These are phyloP conservation scores for Calonectria henricotiae DNA, from an alignment of 2,329 filamentous ascomycete genomes.

Conservation along the genomic window DNA sequence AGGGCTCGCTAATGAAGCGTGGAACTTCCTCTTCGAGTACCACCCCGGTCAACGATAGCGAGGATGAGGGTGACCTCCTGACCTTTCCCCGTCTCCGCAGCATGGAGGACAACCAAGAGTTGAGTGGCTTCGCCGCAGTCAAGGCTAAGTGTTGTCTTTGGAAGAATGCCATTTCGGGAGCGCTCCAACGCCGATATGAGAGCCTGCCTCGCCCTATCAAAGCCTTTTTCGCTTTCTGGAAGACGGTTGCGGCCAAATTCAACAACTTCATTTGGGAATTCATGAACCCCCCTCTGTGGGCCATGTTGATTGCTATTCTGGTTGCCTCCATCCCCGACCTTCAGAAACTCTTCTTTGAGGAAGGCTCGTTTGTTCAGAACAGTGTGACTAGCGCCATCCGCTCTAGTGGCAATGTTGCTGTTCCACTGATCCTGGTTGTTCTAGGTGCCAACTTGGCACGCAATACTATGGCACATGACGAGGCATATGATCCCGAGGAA, in stretches of 20 bases:
- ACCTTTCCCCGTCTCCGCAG: constrained; percentile 74
- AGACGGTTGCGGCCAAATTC: constrained; percentile 63
- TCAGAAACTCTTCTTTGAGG: constrained; percentile 88
- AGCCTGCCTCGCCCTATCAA: constrained; percentile 64
- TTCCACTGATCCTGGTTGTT: constrained; percentile 95
- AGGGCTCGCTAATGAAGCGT: constrained; percentile 50
- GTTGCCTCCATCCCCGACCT: constrained; percentile 90
- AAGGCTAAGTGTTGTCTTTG: constrained; percentile 51
- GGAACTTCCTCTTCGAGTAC: constrained; percentile 49
- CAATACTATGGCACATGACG: constrained; percentile 84
- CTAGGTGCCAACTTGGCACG: constrained; percentile 94
- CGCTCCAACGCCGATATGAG: constrained; percentile 53
- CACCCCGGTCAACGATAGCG: constrained; percentile 51
- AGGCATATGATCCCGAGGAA: constrained; percentile 80
- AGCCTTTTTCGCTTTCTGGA: constrained; percentile 52
- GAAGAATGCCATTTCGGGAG: constrained; percentile 48
- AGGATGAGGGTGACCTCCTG: constrained; percentile 69
- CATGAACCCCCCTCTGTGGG: constrained; percentile 99
- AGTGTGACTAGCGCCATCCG: constrained; percentile 90
- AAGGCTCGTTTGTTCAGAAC: constrained; percentile 92
- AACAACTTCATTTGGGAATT: constrained; percentile 86
- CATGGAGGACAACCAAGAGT: constrained; percentile 60
- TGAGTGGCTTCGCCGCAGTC: constrained; percentile 58
- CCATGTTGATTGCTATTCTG: constrained; percentile 92
- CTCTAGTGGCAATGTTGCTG: constrained; percentile 91